phyloP scores from a whole-genome alignment of 345 rosid species.

The Syzygium aromaticum region DNA sequence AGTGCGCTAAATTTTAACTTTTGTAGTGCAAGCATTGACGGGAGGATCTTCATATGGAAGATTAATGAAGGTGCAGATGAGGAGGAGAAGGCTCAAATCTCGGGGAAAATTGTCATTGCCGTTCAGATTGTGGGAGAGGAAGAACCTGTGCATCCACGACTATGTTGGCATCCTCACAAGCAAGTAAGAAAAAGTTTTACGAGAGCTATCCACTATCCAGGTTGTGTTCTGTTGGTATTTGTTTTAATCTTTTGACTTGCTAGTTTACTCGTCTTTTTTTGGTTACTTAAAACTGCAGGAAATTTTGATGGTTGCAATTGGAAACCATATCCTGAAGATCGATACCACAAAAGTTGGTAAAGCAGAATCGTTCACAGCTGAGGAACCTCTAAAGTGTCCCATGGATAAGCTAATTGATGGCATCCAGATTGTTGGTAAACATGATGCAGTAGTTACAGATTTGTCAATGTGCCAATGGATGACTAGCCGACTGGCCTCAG shows the following conservation, averaged over 20 bases:
- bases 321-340: conserved; percentile 47
- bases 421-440: conserved; percentile 62
- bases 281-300: conserved; percentile 29
- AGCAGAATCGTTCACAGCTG: conserved; percentile 32
- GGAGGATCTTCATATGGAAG: conserved; percentile 52
- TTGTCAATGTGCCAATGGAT: conserved; percentile 79
- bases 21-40: conserved; percentile 60
- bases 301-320: conserved; percentile 57
- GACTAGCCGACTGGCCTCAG: conserved; percentile 65
- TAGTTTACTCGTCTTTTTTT: not conserved
- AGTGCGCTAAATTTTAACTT: not conserved
- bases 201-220: not conserved
- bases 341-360: conserved; percentile 55
- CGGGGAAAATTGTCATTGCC: conserved; percentile 43
- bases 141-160: conserved; percentile 43
- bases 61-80: conserved; percentile 62
- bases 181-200: conserved; percentile 31
- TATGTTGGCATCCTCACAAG: conserved; percentile 82
- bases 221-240: not conserved
- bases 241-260: not conserved
- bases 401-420: conserved; percentile 58
- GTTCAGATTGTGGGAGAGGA: conserved; percentile 43
- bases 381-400: conserved; percentile 49
- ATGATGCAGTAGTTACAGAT: conserved; percentile 59
- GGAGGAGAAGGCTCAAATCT: conserved; percentile 68